Base-by-base conservation (phyloP, 2,329 filamentous ascomycete genomes). In the Pseudocercospora vitis region DNA sequence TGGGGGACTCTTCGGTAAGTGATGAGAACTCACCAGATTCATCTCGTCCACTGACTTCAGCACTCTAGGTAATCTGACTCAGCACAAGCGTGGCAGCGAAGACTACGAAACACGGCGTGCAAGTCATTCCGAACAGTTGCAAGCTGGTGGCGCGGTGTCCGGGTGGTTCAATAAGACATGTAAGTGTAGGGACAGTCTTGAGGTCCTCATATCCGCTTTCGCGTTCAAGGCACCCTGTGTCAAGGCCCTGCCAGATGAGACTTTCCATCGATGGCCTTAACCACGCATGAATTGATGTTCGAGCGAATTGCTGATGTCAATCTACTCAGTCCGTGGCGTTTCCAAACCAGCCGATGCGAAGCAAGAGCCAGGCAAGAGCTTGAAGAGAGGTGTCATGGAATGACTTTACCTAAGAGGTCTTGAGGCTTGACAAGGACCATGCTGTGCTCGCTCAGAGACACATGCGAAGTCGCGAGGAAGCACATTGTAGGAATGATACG, bases 71-170 rank as follows among this genome's bases (percentile, higher is more conserved):
- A 68, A 63, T 45, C 59, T 70, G 21, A 55, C 57, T 7, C 53
- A 60, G 9, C 56, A 59, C 37, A 69, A 70, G 53, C 60, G 67
- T 4, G 67, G 67, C 12, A 68, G 66, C 50, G 55, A 69, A 51
- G 67, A 68, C 52, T 69, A 69, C 48, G 61, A 52, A 12, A 57
- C 63, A 21, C 63, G 67, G 12, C 62, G 67, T 14, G 58, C 59
- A n/a, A 67, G 62, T 44, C 61, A 64, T 23, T 37, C 49, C 23
- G 65, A 67, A 19, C 61, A 63, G 49, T 28, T 52, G 9, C 32
- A 39, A 11, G 35, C 32, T 5, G 59, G 58, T 6, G 63, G 64
- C 21, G 33, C 65, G 7, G 48, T 65, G 1, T 56, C 55, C 32
- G 60, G 59, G 7, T 68, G 65, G 65, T 68, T 61, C 52, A 63